phyloP scores from a whole-genome alignment of 1,284 basidiomycete genomes.

The Rhodotorula sp. region DNA sequence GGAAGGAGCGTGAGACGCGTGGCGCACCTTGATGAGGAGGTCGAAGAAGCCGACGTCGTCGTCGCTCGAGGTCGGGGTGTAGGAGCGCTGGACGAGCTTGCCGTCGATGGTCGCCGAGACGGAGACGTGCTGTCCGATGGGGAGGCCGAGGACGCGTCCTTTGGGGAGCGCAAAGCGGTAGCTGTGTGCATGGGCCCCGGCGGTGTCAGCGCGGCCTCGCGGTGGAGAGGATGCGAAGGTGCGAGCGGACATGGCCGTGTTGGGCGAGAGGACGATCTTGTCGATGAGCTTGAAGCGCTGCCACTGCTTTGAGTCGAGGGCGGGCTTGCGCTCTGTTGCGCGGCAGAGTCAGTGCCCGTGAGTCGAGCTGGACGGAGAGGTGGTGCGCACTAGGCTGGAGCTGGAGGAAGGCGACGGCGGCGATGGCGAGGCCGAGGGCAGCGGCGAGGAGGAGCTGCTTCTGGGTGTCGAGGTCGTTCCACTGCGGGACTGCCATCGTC shows the following conservation, averaged over 20 bases:
- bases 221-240: not conserved
- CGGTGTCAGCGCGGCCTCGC: not conserved
- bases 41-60: slow-evolving; percentile 92
- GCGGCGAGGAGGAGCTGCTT: slow-evolving; percentile 37
- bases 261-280: slow-evolving; percentile 86
- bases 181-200: slow-evolving; percentile 53
- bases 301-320: slow-evolving; percentile 74
- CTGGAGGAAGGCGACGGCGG: slow-evolving; percentile 35
- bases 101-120: slow-evolving; percentile 87
- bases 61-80: slow-evolving; percentile 92
- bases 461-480: slow-evolving; percentile 20
- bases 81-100: slow-evolving; percentile 85
- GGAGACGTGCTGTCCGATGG: slow-evolving; percentile 94
- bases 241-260: slow-evolving; percentile 79
- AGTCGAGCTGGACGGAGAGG: not conserved
- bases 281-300: slow-evolving; percentile 77
- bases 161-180: slow-evolving; percentile 87
- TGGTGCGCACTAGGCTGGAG: slow-evolving; percentile 25
- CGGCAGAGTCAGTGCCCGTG: too few species aligned
- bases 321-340: slow-evolving; percentile 54
- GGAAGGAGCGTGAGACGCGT: not conserved
- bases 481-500: slow-evolving; percentile 5
- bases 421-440: slow-evolving; percentile 34
- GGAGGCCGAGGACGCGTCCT: slow-evolving; percentile 81
- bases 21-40: slow-evolving; percentile 84